Evolutionary conservation across 345 rosid species (phyloP).

Genomic region (Citrus unshiu): DNA sequence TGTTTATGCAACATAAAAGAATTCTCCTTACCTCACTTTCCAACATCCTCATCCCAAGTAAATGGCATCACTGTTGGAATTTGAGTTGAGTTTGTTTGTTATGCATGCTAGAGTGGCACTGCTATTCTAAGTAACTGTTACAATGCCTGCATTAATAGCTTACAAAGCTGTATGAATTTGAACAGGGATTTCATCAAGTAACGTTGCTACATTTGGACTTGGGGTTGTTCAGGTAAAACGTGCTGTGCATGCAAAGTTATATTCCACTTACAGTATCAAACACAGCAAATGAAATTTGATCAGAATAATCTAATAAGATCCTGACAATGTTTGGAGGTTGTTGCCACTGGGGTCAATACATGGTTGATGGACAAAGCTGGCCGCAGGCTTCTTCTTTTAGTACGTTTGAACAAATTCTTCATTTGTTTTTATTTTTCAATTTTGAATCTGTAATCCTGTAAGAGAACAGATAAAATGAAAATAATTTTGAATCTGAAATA

Average conservation of each 20-base stretch:
- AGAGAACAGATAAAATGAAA: not conserved
- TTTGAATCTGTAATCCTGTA: not conserved
- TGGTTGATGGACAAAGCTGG: constrained; percentile 90
- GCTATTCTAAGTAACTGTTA: not conserved
- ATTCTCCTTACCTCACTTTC: not conserved
- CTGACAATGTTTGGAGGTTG: constrained; percentile 43
- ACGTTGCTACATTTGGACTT: constrained; percentile 67
- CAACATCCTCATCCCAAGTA: not conserved
- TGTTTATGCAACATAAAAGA: not conserved
- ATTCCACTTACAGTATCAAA: not conserved
- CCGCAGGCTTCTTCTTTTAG: constrained; percentile 84
- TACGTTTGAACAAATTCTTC: constrained; percentile 29
- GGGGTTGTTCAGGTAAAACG: constrained; percentile 77
- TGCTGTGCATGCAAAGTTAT: not conserved
- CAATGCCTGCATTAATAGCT: not conserved
- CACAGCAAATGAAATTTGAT: not conserved
- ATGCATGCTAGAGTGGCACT: not conserved
- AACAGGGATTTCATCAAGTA: constrained; percentile 70
- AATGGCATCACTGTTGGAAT: not conserved
- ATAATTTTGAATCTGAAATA: not conserved
- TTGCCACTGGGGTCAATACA: constrained; percentile 75
- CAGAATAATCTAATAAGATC: not conserved
- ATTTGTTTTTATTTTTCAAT: not conserved
- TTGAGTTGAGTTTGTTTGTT: not conserved
- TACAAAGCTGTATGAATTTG: constrained; percentile 4